Base-by-base conservation (phyloP, 2,329 filamentous ascomycete genomes). In the Teratosphaeria epicoccoides region DNA sequence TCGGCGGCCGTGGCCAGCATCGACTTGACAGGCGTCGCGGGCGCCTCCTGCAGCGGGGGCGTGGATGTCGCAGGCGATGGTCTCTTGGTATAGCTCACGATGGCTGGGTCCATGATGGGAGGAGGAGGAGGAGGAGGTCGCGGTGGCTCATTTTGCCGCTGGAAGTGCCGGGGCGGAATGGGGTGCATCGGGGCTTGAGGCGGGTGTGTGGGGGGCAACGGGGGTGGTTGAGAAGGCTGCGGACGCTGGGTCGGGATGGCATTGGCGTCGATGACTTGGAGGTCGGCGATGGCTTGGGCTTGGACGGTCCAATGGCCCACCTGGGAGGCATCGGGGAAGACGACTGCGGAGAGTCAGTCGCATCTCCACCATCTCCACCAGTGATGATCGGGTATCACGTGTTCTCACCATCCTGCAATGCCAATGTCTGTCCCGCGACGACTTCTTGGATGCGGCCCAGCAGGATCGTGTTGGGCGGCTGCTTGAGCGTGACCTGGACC, bases 41-140 rank as follows among this genome's bases (percentile, higher is more conserved):
- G 68, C 14, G 67, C 69, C 57, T 59, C 44, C n/a, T 46, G 52
- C 25, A 58, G 26, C 43, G 60, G 51, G 29, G 53, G 53, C 46
- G 57, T 24, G 3, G 61, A 52, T 49, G 57, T 58, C 26, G 58
- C 57, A 17, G 52, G 57, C 14, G 52, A 60, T 46, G 62, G 66
- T 48, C 61, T 68, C 54, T 61, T 73, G 20, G 68, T 68, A 65
- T 87, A 79, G 64, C 87, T 89, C 45, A 94, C 66, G 51, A 94
- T 94, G 3, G 88, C 88, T 10, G 88, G 88, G 61, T 94, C 88
- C n/a, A 84, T 77, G 62, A 93, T 88, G 0, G 74, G 61, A 25
- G 62, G 47, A 22, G 73, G 64, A 40, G 74, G 61, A 25, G 62
- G 47, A 22, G 73, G 64, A 40, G n/a, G n/a, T 20, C n/a, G 5